phyloP scores from a whole-genome alignment of 768 basidiomycete genomes.

The Pulveroboletus frians region DNA sequence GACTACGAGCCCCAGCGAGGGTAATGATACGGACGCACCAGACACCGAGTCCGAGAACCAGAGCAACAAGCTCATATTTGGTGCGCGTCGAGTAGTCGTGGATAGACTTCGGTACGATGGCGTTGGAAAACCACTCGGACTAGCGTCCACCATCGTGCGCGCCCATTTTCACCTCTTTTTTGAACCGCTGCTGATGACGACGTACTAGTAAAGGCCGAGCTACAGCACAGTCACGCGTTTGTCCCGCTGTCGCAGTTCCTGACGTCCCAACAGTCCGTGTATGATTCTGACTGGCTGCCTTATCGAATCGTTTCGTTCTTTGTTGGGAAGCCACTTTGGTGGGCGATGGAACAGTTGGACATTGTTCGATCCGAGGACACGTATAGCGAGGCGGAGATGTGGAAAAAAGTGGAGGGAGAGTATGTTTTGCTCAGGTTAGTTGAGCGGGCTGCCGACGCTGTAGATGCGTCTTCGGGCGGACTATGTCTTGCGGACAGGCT shows the following conservation, averaged over 20 bases:
- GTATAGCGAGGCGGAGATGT: conserved; percentile 40
- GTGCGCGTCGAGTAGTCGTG: conserved; percentile 47
- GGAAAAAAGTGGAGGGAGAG: conserved; percentile 62
- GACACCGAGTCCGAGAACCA: conserved; percentile 13
- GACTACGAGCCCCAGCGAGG: conserved; percentile 8
- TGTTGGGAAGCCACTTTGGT: conserved; percentile 78
- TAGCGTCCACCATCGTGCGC: conserved; percentile 73
- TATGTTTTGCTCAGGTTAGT: conserved; percentile 65
- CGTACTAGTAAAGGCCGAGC: conserved; percentile 65
- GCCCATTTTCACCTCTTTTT: background rate
- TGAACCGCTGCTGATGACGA: conserved; percentile 21
- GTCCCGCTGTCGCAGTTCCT: conserved; percentile 54
- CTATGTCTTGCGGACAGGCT: conserved; percentile 50
- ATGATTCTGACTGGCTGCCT: conserved; percentile 65
- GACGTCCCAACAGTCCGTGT: conserved; percentile 52
- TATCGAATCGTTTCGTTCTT: conserved; percentile 64
- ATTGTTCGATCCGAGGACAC: conserved; percentile 60
- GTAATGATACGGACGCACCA: conserved; percentile 5
- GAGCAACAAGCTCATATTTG: conserved; percentile 55
- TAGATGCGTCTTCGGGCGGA: conserved; percentile 42
- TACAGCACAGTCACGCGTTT: conserved; percentile 41
- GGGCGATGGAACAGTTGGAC: conserved; percentile 78
- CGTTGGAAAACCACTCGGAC: conserved; percentile 69
- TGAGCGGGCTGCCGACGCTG: conserved; percentile 58
- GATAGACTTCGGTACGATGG: conserved; percentile 61